Evolutionary conservation across 768 basidiomycete genomes (phyloP), one percentile per base, ranked within the genome.

Genomic region (Calocybe gangraenosa): DNA sequence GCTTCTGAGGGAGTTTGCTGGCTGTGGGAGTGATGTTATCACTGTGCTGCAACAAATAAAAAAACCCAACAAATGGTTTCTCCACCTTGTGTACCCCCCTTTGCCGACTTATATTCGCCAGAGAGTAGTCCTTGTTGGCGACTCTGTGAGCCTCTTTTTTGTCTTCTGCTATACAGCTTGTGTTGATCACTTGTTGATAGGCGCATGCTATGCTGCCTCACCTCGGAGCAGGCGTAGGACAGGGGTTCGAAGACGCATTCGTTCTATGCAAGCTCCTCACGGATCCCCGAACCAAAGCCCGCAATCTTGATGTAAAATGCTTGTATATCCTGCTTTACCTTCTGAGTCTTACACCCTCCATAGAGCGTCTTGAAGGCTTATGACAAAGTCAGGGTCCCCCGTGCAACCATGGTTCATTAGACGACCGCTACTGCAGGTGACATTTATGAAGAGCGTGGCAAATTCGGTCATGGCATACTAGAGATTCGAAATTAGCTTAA

Each of bases 151-250:
- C 66, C 20, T 37, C 18, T 15, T 21, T 21, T 33, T 3, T 42
- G 9, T 10, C n/a, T 15, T 28, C 6, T 28, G 25, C 11, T 28
- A 28, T 28, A 21, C 15, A 9, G 15, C 18, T 18, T 14, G 14
- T 20, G 34, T 2, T 25, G 32, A 15, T 22, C 13, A 18, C 40
- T 19, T 13, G 41, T 38, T 11, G 11, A 13, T n/a, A 73, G 73
- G 79, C 79, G 7, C 80, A 82, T 53, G 77, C 64, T 0, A 81
- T 81, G 79, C 53, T 71, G 23, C 79, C 81, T 0, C 78, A 81
- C 57, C 61, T 81, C 7, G 79, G 78, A 2, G 70, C 78, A 0
- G 80, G 80, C 1, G 76, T 75, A 7, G 75, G 79, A 7, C 80
- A 82, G 60, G 80, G 76, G 2, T 67, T 82, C 21, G 80, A 82